A percentile compares a stretch with the other conserved stretches of the same genome.
phyloP scores from a whole-genome alignment of 805 yeast species.

The Candida pini region DNA sequence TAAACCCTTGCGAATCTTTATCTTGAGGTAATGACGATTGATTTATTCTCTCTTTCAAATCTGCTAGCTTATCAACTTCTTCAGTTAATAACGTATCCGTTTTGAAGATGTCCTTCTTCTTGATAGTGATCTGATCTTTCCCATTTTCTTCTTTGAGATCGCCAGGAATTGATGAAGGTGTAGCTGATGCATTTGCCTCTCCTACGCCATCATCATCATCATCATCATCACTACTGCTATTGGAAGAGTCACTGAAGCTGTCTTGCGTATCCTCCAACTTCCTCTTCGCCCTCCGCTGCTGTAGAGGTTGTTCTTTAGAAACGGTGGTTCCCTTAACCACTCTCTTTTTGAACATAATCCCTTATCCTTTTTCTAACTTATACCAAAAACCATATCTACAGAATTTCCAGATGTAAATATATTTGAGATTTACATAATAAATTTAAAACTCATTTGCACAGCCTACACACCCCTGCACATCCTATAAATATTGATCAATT shows the following conservation, averaged over 20 bases:
- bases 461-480: no score
- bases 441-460: neutral
- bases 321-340: constrained; percentile 11
- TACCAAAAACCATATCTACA: no score
- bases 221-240: neutral
- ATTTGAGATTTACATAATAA: neutral
- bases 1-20: constrained; percentile 17
- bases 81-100: constrained; percentile 1
- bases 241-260: constrained; percentile 1
- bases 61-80: constrained; percentile 1
- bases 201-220: neutral
- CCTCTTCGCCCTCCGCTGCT: constrained; percentile 6
- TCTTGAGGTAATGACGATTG: constrained; percentile 6
- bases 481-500: no score
- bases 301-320: no score
- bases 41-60: neutral
- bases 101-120: constrained; percentile 1
- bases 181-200: neutral
- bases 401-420: constrained; percentile 10
- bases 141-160: neutral
- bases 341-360: constrained; percentile 40
- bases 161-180: neutral
- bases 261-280: neutral
- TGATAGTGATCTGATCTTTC: neutral
- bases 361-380: no score